phyloP scores from a whole-genome alignment of 73 alveolate genomes.

The Paramecium sexaurelia region DNA sequence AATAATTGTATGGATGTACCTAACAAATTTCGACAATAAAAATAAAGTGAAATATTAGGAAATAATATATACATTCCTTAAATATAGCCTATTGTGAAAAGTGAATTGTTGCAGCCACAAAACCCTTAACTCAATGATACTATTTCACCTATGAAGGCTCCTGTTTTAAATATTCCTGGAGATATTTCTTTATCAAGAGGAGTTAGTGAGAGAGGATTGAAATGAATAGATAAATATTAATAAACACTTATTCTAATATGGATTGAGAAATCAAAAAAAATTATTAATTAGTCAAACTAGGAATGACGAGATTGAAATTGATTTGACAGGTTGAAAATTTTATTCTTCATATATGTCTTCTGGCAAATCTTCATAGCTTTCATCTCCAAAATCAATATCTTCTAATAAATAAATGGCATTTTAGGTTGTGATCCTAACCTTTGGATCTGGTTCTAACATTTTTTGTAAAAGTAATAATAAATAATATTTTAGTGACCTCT shows the following conservation, averaged over 20 bases:
- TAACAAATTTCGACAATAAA: background rate
- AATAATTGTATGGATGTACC: background rate
- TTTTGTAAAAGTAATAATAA: background rate
- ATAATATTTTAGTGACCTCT: background rate
- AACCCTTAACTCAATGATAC: background rate
- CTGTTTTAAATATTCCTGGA: conserved; percentile 22
- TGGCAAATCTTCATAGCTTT: background rate
- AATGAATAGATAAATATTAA: background rate
- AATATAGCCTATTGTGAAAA: background rate
- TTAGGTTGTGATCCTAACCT: background rate
- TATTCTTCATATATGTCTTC: background rate
- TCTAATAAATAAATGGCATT: background rate
- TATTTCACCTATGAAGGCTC: background rate
- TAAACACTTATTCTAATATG: background rate
- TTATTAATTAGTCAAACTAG: background rate
- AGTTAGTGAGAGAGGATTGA: conserved; percentile 31
- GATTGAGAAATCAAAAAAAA: background rate
- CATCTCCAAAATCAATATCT: background rate
- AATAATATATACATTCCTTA: background rate
- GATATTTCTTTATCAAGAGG: conserved; percentile 17
- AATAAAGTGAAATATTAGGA: background rate
- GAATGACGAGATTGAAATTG: background rate
- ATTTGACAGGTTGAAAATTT: background rate
- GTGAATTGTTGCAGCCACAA: background rate
- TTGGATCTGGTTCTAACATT: background rate